Evolutionary conservation across 1,284 basidiomycete species (phyloP).

Genomic region (Microbotryum violaceum): DNA sequence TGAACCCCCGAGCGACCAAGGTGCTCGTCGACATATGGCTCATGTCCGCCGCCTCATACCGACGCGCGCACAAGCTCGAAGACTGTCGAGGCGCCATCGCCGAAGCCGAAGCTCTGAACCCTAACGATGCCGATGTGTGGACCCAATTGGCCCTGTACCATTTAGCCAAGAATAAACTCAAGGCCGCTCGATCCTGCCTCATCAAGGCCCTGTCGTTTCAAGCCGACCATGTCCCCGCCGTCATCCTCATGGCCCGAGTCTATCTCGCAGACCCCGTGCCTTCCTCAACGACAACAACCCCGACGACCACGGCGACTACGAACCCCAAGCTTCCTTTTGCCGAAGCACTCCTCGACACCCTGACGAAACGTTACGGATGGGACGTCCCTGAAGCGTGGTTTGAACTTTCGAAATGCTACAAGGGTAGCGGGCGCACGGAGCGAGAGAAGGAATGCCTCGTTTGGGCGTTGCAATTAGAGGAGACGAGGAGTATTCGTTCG

Average conservation of each 20-base stretch:
- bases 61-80: slow-evolving; percentile 77
- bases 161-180: slow-evolving; percentile 18
- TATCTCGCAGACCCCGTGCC: slow-evolving; percentile 49
- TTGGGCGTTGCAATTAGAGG: slow-evolving; percentile 64
- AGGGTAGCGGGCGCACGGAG: slow-evolving; percentile 58
- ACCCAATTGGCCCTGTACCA: slow-evolving; percentile 44
- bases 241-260: slow-evolving; percentile 64
- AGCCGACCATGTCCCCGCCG: slow-evolving; percentile 65
- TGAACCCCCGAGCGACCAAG: slow-evolving; percentile 54
- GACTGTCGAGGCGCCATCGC: slow-evolving; percentile 85
- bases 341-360: slow-evolving; percentile 41
- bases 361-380: slow-evolving; percentile 57
- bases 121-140: slow-evolving; percentile 79
- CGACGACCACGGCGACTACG: slow-evolving; percentile 55
- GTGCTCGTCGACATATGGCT: slow-evolving; percentile 84
- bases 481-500: slow-evolving; percentile 44
- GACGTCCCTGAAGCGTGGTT: slow-evolving; percentile 89
- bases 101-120: slow-evolving; percentile 85
- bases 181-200: slow-evolving; percentile 3
- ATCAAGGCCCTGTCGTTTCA: slow-evolving; percentile 25
- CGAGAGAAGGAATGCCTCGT: slow-evolving; percentile 66
- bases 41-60: slow-evolving; percentile 86
- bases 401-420: slow-evolving; percentile 69
- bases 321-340: slow-evolving; percentile 48
- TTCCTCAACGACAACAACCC: slow-evolving; percentile 51